These are phyloP conservation scores for Fagopyrum tataricum DNA, from an alignment of 148 eudicot species.

Conservation along the genomic window DNA sequence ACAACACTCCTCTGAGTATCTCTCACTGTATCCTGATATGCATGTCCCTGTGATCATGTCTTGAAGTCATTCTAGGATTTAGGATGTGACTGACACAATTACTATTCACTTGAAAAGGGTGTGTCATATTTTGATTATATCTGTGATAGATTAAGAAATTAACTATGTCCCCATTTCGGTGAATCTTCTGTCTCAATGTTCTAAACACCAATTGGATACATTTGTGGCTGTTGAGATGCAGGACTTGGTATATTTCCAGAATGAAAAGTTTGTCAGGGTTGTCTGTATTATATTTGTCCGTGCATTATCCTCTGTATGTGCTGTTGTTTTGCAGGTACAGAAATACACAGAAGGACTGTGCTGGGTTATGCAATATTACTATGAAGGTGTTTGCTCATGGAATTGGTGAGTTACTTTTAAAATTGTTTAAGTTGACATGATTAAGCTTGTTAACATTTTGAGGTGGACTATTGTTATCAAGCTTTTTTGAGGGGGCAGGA, in stretches of 20 bases:
- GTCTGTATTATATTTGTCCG: not conserved
- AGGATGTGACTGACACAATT: not conserved
- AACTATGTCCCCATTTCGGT: not conserved
- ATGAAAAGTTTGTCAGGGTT: not conserved
- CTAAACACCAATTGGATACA: not conserved
- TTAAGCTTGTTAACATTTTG: not conserved
- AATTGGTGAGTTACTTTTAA: slow-evolving; percentile 45
- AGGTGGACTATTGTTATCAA: too few species aligned
- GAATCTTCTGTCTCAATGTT: not conserved
- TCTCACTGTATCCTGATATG: not conserved
- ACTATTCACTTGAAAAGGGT: not conserved
- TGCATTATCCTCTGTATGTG: not conserved
- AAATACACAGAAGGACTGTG: slow-evolving; percentile 87
- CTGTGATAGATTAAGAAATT: not conserved
- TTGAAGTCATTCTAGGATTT: not conserved
- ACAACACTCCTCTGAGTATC: not conserved
- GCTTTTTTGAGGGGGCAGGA: not conserved
- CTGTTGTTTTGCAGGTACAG: slow-evolving; percentile 41
- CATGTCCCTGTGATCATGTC: not conserved
- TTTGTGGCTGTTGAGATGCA: not conserved
- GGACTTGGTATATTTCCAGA: not conserved
- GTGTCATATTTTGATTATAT: not conserved
- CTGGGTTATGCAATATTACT: slow-evolving; percentile 98
- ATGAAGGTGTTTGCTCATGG: slow-evolving; percentile 99
- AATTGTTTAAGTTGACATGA: not conserved